Conservation (phyloP, 148 eudicot species). For the Cornus suecica region DNA sequence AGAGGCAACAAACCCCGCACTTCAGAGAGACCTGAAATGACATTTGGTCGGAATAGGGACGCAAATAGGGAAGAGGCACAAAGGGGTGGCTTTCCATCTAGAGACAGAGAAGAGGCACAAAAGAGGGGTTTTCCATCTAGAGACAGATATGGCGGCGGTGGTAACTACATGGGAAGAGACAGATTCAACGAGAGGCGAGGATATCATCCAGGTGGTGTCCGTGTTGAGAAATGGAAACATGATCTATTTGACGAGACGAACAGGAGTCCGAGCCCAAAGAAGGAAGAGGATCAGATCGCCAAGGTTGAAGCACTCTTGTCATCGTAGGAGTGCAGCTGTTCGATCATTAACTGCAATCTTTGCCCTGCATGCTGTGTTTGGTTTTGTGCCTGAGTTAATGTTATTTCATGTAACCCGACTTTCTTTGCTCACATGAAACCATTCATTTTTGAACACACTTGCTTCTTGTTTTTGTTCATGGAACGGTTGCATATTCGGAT, state of each 20-base stretch:
- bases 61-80: slow-evolving; percentile 28
- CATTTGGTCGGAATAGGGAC: slow-evolving; percentile 33
- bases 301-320: slow-evolving; percentile 86
- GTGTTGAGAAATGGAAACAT: slow-evolving; percentile 92
- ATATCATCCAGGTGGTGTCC: slow-evolving; percentile 39
- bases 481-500: too few relatives aligned
- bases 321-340: slow-evolving; percentile 23
- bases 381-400: neutral
- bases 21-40: slow-evolving; percentile 39
- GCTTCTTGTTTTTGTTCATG: neutral
- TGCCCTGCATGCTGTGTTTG: neutral
- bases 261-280: slow-evolving; percentile 56
- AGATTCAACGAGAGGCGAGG: slow-evolving; percentile 45
- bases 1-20: slow-evolving; percentile 34
- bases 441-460: neutral
- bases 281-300: slow-evolving; percentile 80
- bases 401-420: neutral
- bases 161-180: slow-evolving; percentile 44
- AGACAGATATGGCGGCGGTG: slow-evolving; percentile 38
- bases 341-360: neutral
- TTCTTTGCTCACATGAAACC: neutral
- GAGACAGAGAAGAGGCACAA: slow-evolving; percentile 42
- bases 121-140: slow-evolving; percentile 37
- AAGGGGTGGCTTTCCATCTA: slow-evolving; percentile 34
- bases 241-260: slow-evolving; percentile 80